Percentiles rank a stretch among this genome's conserved stretches.
Evolutionary conservation across 129 eudicot genomes (phyloP).

Genomic region (Flaveria ramosissima): DNA sequence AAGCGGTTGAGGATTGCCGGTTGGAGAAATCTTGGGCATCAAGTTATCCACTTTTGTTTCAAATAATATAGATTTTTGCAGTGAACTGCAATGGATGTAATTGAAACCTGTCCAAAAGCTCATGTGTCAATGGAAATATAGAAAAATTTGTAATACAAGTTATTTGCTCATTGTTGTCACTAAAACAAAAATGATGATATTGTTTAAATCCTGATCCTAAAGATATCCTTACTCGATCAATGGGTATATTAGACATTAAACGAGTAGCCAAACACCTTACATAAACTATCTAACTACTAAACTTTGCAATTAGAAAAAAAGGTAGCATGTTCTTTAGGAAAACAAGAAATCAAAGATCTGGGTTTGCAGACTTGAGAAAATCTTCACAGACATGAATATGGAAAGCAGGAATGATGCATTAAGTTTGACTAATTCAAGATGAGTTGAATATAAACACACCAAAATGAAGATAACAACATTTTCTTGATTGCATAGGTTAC

Average conservation of each 20-base stretch:
- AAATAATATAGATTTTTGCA: conserved; percentile 25
- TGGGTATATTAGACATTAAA: no score
- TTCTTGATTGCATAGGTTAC: background rate
- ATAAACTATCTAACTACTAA: background rate
- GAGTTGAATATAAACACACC: background rate
- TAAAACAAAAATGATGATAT: background rate
- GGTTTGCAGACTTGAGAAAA: no score
- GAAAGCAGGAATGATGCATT: no score
- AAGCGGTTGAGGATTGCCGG: conserved; percentile 83
- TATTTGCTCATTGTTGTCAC: background rate
- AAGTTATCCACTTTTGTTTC: conserved; percentile 47
- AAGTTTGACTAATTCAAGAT: background rate
- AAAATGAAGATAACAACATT: background rate
- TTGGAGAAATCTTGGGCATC: conserved; percentile 73
- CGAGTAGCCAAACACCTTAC: background rate
- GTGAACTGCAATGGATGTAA: conserved; percentile 37
- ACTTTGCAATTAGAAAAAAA: no score
- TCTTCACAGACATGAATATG: no score
- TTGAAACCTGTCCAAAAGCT: conserved; percentile 47
- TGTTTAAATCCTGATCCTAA: background rate
- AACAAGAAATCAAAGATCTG: no score
- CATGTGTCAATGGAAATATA: conserved; percentile 10
- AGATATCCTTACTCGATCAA: no score
- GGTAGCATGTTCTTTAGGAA: no score
- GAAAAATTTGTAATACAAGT: background rate